Evolutionary conservation across 768 basidiomycete genomes (phyloP).

Genomic region (Russula dissimulans): DNA sequence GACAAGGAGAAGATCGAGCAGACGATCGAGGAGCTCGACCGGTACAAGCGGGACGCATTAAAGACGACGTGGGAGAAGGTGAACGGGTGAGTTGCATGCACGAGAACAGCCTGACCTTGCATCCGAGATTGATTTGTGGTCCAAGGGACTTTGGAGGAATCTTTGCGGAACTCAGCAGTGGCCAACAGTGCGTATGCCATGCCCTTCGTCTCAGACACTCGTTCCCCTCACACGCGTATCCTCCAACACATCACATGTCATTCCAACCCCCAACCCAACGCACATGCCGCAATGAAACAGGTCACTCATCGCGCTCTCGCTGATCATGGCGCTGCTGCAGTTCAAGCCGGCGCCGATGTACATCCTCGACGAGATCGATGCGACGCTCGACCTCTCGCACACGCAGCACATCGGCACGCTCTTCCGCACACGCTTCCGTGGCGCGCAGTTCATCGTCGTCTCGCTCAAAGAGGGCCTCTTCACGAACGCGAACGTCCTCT

Average conservation of each 20-base stretch:
- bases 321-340: conserved; percentile 98
- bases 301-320: conserved; percentile 91
- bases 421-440: conserved; percentile 93
- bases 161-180: conserved; percentile 93
- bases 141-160: conserved; percentile 90
- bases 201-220: not conserved
- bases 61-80: conserved; percentile 97
- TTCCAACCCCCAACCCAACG: not conserved
- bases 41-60: conserved; percentile 88
- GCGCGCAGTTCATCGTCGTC: conserved; percentile 97
- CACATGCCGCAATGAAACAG: conserved; percentile 33
- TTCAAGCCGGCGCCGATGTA: conserved; percentile 99
- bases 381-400: conserved; percentile 90
- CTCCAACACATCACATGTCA: no score
- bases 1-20: conserved; percentile 94
- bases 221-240: not conserved
- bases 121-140: not conserved
- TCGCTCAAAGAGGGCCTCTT: conserved; percentile 95
- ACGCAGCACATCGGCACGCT: conserved; percentile 97
- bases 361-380: conserved; percentile 98
- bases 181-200: conserved; percentile 63
- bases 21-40: conserved; percentile 87
- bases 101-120: not conserved
- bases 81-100: conserved; percentile 47
- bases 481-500: conserved; percentile 94